A percentile compares a stretch with the other conserved stretches of the same genome.
These are phyloP conservation scores for Aspergillus ustus DNA, from an alignment of 2,329 filamentous ascomycete species.

Conservation along the genomic window DNA sequence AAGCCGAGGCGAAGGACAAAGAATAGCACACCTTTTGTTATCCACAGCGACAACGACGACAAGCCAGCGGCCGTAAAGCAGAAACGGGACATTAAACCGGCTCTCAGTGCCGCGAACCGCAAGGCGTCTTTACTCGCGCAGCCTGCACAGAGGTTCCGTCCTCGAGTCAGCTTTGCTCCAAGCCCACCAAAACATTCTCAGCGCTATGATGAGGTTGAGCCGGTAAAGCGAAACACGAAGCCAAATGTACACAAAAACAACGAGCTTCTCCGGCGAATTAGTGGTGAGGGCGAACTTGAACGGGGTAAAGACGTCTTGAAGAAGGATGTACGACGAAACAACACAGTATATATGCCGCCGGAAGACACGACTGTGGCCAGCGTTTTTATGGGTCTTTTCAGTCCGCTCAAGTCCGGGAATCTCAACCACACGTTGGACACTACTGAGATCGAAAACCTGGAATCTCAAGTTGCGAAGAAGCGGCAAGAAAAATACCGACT, in stretches of 20 bases:
- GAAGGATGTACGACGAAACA: conserved; percentile 39
- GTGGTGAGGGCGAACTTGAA: conserved; percentile 8
- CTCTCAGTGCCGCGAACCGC: conserved; percentile 21
- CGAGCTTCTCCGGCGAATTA: conserved; percentile 22
- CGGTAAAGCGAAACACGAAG: conserved; percentile 13
- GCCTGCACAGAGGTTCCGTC: conserved; percentile 46
- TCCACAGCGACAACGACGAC: conserved; percentile 43
- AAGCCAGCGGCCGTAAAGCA: conserved; percentile 19
- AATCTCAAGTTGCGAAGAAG: conserved; percentile 40
- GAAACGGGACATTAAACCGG: conserved; percentile 26
- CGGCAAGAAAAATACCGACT: conserved; percentile 32
- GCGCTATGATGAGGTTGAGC: conserved; percentile 14
- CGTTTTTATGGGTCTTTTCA: conserved; percentile 51
- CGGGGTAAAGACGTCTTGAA: conserved; percentile 30
- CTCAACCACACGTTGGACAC: conserved; percentile 19
- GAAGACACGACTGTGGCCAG: conserved; percentile 49
- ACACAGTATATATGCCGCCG: conserved; percentile 48
- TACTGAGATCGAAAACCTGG: conserved; percentile 37
- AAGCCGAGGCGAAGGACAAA: conserved; percentile 36
- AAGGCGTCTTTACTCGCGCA: conserved; percentile 45
- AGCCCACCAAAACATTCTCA: conserved; percentile 25
- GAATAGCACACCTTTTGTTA: conserved; percentile 37
- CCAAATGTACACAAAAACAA: conserved; percentile 23
- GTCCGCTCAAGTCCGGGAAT: conserved; percentile 39
- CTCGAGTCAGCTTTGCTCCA: conserved; percentile 35